phyloP scores from a whole-genome alignment of 169 alveolate genomes.

The Babesia ovis region DNA sequence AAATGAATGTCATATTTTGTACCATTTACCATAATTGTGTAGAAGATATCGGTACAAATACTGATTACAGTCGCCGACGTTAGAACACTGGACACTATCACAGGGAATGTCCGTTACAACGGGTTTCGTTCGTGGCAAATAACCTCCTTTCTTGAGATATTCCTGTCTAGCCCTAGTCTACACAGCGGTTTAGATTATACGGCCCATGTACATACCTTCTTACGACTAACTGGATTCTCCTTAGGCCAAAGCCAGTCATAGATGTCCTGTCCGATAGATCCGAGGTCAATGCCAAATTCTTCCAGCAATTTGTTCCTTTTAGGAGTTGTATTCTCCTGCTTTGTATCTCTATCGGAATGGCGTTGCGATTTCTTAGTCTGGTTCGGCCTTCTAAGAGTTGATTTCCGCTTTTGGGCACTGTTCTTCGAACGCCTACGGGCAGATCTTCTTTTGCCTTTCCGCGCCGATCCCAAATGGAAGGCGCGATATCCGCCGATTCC shows the following conservation, averaged over 20 bases:
- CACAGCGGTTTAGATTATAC: not conserved
- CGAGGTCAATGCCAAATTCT: constrained; percentile 58
- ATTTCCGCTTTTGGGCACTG: not conserved
- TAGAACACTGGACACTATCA: no score
- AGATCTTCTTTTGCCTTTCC: no score
- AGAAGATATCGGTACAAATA: constrained; percentile 36
- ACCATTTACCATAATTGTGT: constrained; percentile 60
- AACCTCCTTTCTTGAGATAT: constrained; percentile 9
- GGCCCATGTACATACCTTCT: constrained; percentile 9
- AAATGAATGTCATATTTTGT: not conserved
- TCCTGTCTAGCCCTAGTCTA: not conserved
- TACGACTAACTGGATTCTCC: not conserved
- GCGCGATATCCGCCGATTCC: no score
- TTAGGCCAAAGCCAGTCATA: constrained; percentile 69
- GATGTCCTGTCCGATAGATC: constrained; percentile 43
- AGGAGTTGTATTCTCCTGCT: not conserved
- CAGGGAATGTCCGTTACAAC: not conserved
- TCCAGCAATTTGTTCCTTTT: constrained; percentile 19
- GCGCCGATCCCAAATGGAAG: no score
- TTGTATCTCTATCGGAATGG: not conserved
- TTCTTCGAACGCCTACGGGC: not conserved
- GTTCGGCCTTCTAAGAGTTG: not conserved
- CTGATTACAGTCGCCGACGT: constrained; percentile 7
- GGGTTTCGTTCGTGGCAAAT: not conserved
- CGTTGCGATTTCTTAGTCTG: not conserved